These are phyloP conservation scores for Casuarina cunninghamiana DNA, from an alignment of 306 rosid genomes.

Conservation along the genomic window DNA sequence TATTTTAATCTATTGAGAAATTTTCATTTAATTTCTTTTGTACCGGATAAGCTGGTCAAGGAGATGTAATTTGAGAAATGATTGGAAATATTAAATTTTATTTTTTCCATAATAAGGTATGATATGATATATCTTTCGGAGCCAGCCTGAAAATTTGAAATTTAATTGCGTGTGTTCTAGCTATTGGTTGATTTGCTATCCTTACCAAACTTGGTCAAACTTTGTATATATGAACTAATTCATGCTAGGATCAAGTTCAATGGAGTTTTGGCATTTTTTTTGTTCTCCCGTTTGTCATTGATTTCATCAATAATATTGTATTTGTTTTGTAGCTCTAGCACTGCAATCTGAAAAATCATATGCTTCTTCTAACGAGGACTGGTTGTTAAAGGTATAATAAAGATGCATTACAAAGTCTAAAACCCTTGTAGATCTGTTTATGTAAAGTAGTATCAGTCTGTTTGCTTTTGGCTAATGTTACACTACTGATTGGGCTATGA, in stretches of 20 bases:
- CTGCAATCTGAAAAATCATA: background rate
- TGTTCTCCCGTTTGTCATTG: background rate
- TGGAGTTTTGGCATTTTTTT: background rate
- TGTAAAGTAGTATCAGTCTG: background rate
- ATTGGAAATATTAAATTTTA: background rate
- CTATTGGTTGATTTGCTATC: background rate
- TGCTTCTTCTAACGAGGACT: background rate
- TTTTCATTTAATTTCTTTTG: background rate
- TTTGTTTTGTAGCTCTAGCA: background rate
- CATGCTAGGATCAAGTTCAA: background rate
- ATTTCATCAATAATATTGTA: background rate
- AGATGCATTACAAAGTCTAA: background rate
- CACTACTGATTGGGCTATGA: background rate
- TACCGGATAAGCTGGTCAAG: background rate
- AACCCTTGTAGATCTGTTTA: background rate
- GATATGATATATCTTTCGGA: background rate
- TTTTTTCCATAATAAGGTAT: background rate
- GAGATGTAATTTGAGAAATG: background rate
- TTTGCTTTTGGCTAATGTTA: background rate
- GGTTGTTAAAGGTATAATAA: slow-evolving; percentile 5
- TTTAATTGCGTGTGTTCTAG: background rate
- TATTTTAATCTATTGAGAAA: background rate
- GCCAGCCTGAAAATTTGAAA: background rate
- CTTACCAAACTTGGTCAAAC: background rate
- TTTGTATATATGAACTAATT: background rate